Evolutionary conservation across 768 basidiomycete genomes (phyloP).

Genomic region (Tricholoma terreum): DNA sequence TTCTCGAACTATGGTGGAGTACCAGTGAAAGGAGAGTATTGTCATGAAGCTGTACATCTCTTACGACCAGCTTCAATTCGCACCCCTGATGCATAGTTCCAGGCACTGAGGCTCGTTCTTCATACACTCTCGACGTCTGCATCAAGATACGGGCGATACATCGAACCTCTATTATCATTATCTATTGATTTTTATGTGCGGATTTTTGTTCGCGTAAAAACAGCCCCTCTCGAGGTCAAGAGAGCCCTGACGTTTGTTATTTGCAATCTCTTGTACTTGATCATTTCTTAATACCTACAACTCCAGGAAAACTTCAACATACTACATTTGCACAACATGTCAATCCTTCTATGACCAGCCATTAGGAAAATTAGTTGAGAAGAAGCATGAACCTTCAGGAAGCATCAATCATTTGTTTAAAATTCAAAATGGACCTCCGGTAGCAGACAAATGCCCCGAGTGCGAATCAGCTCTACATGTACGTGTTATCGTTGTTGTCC

Average conservation of each 20-base stretch:
- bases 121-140: conserved; percentile 84
- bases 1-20: conserved; percentile 95
- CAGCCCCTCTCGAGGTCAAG: conserved; percentile 82
- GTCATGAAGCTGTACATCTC: conserved; percentile 82
- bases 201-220: conserved; percentile 77
- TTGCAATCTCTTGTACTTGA: not conserved
- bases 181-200: conserved; percentile 98
- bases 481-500: conserved; percentile 20
- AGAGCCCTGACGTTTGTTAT: conserved; percentile 64
- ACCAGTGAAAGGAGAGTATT: conserved; percentile 89
- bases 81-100: not conserved
- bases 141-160: conserved; percentile 87
- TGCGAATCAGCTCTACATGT: conserved; percentile 80
- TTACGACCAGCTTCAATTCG: not conserved
- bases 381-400: conserved; percentile 51
- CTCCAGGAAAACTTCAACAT: conserved; percentile 65
- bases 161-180: conserved; percentile 83
- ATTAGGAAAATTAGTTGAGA: conserved; percentile 72
- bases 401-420: conserved; percentile 67
- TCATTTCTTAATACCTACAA: not conserved
- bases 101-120: conserved; percentile 92
- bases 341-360: conserved; percentile 82
- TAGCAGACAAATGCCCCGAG: conserved; percentile 70
- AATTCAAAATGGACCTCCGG: conserved; percentile 65
- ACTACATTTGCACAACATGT: conserved; percentile 83